Percentiles rank a stretch among this genome's conserved stretches.
These are phyloP conservation scores for Glycyrrhiza uralensis DNA, from an alignment of 306 rosid genomes.

Conservation along the genomic window DNA sequence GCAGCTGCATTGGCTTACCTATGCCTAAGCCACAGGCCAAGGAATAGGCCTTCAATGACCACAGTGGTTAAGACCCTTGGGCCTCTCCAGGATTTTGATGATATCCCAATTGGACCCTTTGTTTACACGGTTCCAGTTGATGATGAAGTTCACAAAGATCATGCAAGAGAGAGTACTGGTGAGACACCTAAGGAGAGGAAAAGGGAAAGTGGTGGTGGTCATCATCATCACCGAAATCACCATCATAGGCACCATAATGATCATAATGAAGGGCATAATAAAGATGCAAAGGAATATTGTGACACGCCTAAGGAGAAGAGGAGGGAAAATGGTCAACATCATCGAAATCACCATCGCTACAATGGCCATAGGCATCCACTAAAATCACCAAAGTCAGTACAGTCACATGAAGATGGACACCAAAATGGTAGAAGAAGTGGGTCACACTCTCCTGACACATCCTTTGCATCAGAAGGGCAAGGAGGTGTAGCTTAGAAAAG, in stretches of 20 bases:
- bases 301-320: constrained; percentile 27
- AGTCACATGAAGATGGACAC: constrained; percentile 26
- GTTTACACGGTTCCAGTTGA: constrained; percentile 64
- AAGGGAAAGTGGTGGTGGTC: constrained; percentile 28
- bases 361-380: constrained; percentile 26
- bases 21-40: constrained; percentile 88
- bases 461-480: constrained; percentile 34
- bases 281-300: constrained; percentile 13
- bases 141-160: constrained; percentile 3
- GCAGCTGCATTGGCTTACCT: constrained; percentile 90
- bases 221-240: constrained; percentile 9
- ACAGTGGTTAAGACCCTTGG: constrained; percentile 64
- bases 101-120: constrained; percentile 62
- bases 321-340: constrained; percentile 35
- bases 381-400: constrained; percentile 38
- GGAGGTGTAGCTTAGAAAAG: constrained; percentile 24
- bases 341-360: constrained; percentile 16
- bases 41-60: constrained; percentile 69
- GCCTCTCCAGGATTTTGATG: constrained; percentile 73
- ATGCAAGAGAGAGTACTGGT: constrained; percentile 18
- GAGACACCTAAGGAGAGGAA: constrained; percentile 34
- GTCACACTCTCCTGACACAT: constrained; percentile 44
- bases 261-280: neutral
- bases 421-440: constrained; percentile 27
- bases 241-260: constrained; percentile 19